Evolutionary conservation across 768 basidiomycete species (phyloP), one percentile per base, ranked within the genome.

Genomic region (Boletus patriciae): DNA sequence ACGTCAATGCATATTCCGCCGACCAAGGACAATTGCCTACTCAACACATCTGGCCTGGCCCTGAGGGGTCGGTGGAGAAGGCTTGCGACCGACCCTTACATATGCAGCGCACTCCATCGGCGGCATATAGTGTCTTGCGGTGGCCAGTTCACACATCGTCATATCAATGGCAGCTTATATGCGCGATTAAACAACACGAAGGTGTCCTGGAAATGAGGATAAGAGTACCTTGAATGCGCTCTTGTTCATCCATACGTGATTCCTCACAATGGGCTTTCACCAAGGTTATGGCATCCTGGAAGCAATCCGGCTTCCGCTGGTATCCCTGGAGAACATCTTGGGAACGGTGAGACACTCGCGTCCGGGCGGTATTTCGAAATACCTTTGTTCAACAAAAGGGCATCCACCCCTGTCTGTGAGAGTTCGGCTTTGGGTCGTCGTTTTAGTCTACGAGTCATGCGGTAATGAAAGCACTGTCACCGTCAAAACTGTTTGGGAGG

Each of bases 131-230:
- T 86, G 83, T 50, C 80, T 80, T 19, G 87, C 89, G 2, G 88
- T 91, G 19, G 83, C 81, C n/a, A 90, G 73, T 70, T 91, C 89
- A 68, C 89, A 91, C 40, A 91, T 74, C 3, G 89, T 91, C 84
- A 91, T 85, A 6, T 82, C 79, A 46, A 90, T 88, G 2, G 89
- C 86, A 63, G 83, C 89, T 90, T 70, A 41, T 74, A 63, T 70
- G 69, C 70, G 62, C 48, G 41, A 57, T 61, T 23, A 55, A 52
- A 58, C 21, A 15, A 21, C 27, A 31, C 19, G 43, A 29, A 49
- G 5, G n/a, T 27, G 38, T 40, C 13, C 33, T 15, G 21, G 42
- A 43, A 50, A 44, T 21, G 51, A 55, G 43, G 18, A 44, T 23
- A 31, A 45, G 29, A 42, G 55, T 66, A 87, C 87, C 85, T 66